These are phyloP conservation scores for Acacia melanoxylon DNA, from an alignment of 306 rosid genomes.

Conservation along the genomic window DNA sequence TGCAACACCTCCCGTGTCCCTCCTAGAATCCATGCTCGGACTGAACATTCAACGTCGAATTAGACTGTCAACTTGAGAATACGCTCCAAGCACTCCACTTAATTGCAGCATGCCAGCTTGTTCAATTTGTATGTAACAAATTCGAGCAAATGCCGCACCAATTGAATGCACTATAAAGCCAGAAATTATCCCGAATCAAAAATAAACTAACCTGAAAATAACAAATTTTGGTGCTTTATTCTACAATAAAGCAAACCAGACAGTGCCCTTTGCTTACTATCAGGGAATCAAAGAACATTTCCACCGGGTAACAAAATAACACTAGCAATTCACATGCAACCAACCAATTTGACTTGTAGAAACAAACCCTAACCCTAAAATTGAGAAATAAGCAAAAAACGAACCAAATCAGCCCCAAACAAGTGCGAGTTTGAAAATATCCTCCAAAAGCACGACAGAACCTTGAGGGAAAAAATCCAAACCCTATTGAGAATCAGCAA, in stretches of 20 bases:
- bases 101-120: slow-evolving; percentile 38
- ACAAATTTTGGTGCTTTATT: slow-evolving; percentile 28
- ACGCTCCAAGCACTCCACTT: slow-evolving; percentile 47
- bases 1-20: slow-evolving; percentile 50
- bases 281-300: slow-evolving; percentile 13
- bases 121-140: slow-evolving; percentile 36
- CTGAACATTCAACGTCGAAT: slow-evolving; percentile 50
- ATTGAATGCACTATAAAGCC: slow-evolving; percentile 35
- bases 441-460: slow-evolving; percentile 14
- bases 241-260: slow-evolving; percentile 25
- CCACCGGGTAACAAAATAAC: slow-evolving; percentile 23
- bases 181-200: slow-evolving; percentile 23
- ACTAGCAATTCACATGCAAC: slow-evolving; percentile 28
- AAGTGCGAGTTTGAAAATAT: slow-evolving; percentile 39
- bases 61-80: slow-evolving; percentile 29
- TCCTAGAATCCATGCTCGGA: slow-evolving; percentile 67
- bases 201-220: neutral
- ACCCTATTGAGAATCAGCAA: slow-evolving; percentile 47
- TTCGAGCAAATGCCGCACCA: slow-evolving; percentile 40
- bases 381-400: neutral
- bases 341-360: slow-evolving; percentile 27
- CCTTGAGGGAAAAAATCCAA: slow-evolving; percentile 27
- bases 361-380: slow-evolving; percentile 55
- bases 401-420: slow-evolving; percentile 32
- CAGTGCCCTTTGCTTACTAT: slow-evolving; percentile 1